These are phyloP conservation scores for Hygrocybe punicea DNA, from an alignment of 768 basidiomycete species.

Conservation along the genomic window DNA sequence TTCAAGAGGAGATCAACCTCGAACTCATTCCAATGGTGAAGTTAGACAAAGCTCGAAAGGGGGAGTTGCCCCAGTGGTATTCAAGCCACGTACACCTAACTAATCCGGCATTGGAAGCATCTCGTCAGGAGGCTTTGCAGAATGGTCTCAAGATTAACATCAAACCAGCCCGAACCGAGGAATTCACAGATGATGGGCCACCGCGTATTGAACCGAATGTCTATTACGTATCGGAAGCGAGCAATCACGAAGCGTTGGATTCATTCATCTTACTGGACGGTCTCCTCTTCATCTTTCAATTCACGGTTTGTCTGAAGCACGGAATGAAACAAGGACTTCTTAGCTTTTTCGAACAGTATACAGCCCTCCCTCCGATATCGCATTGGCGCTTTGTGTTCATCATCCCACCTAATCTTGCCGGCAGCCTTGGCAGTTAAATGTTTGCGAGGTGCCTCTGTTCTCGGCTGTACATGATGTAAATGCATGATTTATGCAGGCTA, in stretches of 20 bases:
- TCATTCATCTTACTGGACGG: conserved; percentile 5
- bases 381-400: conserved; percentile 14
- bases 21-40: conserved; percentile 8
- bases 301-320: conserved; percentile 4
- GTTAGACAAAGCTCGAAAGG: not conserved
- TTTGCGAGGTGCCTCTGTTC: conserved; percentile 6
- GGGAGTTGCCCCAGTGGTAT: conserved; percentile 4
- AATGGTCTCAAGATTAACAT: not conserved
- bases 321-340: conserved; percentile 13
- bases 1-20: conserved; percentile 8
- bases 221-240: not conserved
- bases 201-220: not conserved
- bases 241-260: conserved; percentile 1
- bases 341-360: conserved; percentile 1
- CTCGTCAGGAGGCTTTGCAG: conserved; percentile 8
- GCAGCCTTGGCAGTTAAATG: conserved; percentile 4
- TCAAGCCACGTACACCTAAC: conserved; percentile 9
- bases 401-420: conserved; percentile 7
- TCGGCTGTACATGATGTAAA: conserved; percentile 7
- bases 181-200: not conserved
- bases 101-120: conserved; percentile 6
- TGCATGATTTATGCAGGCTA: not conserved
- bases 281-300: conserved; percentile 3
- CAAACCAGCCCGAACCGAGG: not conserved
- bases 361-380: conserved; percentile 2